A percentile compares a stretch with the other conserved stretches of the same genome.
Conservation (phyloP, 805 yeast genomes). For the Yamadazyma sp. region DNA sequence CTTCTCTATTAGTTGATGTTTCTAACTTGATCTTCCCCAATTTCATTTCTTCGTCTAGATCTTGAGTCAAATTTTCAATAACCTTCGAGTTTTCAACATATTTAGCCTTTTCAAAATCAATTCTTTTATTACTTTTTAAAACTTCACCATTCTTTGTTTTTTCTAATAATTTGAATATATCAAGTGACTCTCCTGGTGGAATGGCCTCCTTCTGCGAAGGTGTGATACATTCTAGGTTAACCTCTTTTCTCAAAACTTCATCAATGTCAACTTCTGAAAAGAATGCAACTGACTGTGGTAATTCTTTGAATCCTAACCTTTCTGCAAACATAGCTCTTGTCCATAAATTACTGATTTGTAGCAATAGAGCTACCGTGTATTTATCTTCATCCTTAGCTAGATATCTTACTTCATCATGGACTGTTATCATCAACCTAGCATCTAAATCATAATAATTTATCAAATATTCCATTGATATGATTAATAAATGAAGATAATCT, state of each 20-base stretch:
- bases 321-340: constrained; percentile 94
- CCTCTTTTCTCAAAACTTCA: constrained; percentile 84
- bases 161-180: constrained; percentile 52
- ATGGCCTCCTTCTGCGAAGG: constrained; percentile 77
- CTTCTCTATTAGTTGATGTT: constrained; percentile 20
- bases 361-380: constrained; percentile 73
- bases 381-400: constrained; percentile 70
- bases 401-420: constrained; percentile 92
- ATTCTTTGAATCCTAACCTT: constrained; percentile 80
- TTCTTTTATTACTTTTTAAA: constrained; percentile 6
- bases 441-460: constrained; percentile 58
- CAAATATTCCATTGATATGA: constrained; percentile 85
- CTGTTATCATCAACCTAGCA: constrained; percentile 81
- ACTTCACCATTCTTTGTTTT: constrained; percentile 21
- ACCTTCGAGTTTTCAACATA: constrained; percentile 3
- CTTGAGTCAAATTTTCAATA: constrained; percentile 25
- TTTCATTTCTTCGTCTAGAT: constrained; percentile 14
- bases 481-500: constrained; percentile 82
- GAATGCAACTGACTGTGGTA: constrained; percentile 95
- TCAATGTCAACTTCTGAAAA: constrained; percentile 94
- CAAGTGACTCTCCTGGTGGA: constrained; percentile 74
- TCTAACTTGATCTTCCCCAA: constrained; percentile 27
- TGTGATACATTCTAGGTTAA: constrained; percentile 85
- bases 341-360: constrained; percentile 92
- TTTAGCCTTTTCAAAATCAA: not conserved